Evolutionary conservation across 352 stramenopile genomes (phyloP), one percentile per base, ranked within the genome.

Genomic region (Phytophthora europaea): DNA sequence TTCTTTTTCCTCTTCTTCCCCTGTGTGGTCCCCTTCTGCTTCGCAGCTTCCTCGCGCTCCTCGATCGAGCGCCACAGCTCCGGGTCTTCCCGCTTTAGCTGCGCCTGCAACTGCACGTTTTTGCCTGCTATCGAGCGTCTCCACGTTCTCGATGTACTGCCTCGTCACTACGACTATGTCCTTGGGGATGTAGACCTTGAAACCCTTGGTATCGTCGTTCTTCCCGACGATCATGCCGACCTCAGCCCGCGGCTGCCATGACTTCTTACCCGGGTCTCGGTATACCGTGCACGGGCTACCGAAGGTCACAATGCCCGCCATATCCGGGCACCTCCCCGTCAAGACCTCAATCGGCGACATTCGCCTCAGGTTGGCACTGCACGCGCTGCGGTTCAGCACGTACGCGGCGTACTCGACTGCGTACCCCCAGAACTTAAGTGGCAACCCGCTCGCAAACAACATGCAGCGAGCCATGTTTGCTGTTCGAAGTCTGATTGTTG

Each of bases 351-450:
- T 43, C 3, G 63, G 63, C 31, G 26, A 64, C 34, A 20, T 22
- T 18, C 64, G 54, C 2, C 33, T 20, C 7, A 36, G 3, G 22
- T 78, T 84, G 0, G 66, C 53, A 0, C 22, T 59, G 2, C 53
- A 75, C 7, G 73, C 54, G 36, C 61, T 77, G 3, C 70, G 23
- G n/a, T 80, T 84, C 0, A 77, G 54, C 0, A 84, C 33, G 52
- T 78, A 80, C 4, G 13, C 34, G 34, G 15, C 5, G 3, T n/a
- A n/a, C n/a, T n/a, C n/a, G n/a, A n/a, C n/a, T n/a, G n/a, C n/a
- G n/a, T n/a, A n/a, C n/a, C n/a, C n/a, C n/a, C n/a, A n/a, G 57
- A n/a, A n/a, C n/a, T n/a, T n/a, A n/a, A n/a, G n/a, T n/a, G n/a
- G n/a, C n/a, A n/a, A n/a, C n/a, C n/a, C 26, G 34, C 34, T 43